Percentiles rank a stretch among this genome's conserved stretches.
Evolutionary conservation across 345 rosid genomes (phyloP).

Genomic region (Streptanthus diversifolius): DNA sequence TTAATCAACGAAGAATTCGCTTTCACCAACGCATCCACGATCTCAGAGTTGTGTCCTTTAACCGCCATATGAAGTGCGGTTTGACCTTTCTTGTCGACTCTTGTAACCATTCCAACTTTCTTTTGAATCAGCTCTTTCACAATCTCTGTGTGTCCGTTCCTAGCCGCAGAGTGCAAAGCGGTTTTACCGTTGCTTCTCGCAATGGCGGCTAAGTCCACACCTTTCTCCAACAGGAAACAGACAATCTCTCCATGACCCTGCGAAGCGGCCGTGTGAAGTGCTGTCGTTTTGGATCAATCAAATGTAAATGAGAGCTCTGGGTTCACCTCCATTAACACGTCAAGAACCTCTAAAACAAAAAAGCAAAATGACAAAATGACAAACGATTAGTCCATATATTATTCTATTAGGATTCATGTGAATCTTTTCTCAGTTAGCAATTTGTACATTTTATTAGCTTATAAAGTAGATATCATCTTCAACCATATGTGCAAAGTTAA

Average conservation of each 20-base stretch:
- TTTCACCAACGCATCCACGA: conserved; percentile 53
- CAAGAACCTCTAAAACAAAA: conserved; percentile 50
- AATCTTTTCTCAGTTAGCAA: background rate
- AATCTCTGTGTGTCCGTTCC: conserved; percentile 79
- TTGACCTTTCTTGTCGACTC: conserved; percentile 77
- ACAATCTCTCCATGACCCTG: conserved; percentile 77
- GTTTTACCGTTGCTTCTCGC: conserved; percentile 78
- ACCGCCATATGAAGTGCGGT: conserved; percentile 93
- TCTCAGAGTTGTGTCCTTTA: conserved; percentile 64
- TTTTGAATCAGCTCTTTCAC: conserved; percentile 56
- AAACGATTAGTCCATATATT: background rate
- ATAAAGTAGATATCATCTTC: background rate
- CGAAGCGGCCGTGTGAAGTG: conserved; percentile 75
- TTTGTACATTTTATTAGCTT: background rate
- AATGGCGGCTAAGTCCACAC: conserved; percentile 52
- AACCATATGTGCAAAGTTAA: background rate
- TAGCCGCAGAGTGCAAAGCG: conserved; percentile 77
- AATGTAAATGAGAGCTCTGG: conserved; percentile 70
- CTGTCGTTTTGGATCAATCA: conserved; percentile 72
- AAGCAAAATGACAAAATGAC: background rate
- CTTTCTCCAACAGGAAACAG: conserved; percentile 56
- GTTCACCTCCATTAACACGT: conserved; percentile 57
- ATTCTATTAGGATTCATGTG: background rate
- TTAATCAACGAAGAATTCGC: conserved; percentile 51
- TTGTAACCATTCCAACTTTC: conserved; percentile 52